A percentile compares a stretch with the other conserved stretches of the same genome.
Conservation (phyloP, 495 filamentous ascomycete genomes). For the Aspergillus sparsus region DNA sequence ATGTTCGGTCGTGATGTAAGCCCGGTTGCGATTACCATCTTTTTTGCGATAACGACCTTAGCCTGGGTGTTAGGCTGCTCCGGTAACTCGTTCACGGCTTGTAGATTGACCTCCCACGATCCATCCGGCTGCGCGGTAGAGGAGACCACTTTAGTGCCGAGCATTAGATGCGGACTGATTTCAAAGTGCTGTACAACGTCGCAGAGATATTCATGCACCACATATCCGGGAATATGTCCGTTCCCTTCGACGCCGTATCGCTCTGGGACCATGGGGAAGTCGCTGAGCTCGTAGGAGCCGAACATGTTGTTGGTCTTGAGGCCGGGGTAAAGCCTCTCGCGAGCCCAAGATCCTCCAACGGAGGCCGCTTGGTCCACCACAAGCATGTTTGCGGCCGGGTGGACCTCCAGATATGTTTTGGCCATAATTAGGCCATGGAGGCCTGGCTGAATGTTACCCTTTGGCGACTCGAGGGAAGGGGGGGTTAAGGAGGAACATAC, state of each 20-base stretch:
- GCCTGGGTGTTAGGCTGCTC: too few relatives aligned
- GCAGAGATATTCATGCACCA: conserved; percentile 23
- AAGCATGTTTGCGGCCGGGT: conserved; percentile 39
- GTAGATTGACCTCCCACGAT: not conserved
- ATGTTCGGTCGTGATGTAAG: conserved; percentile 42
- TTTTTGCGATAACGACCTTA: conserved; percentile 22
- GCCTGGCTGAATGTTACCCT: conserved; percentile 27
- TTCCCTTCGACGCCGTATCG: conserved; percentile 25
- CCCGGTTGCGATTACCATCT: conserved; percentile 49
- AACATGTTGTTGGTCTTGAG: conserved; percentile 42
- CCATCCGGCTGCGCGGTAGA: not conserved
- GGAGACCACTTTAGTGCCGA: conserved; percentile 12
- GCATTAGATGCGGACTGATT: conserved; percentile 12
- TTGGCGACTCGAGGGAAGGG: too few relatives aligned
- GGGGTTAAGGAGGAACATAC: conserved; percentile 3
- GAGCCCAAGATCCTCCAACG: conserved; percentile 55
- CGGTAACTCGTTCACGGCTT: not conserved
- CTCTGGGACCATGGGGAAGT: conserved; percentile 34
- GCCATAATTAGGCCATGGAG: conserved; percentile 45
- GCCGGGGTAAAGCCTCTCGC: conserved; percentile 50
- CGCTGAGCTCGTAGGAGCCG: conserved; percentile 42
- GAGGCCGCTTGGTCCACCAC: conserved; percentile 48
- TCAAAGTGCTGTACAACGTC: conserved; percentile 16
- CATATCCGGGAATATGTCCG: conserved; percentile 31
- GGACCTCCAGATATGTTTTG: conserved; percentile 44